Base-by-base conservation (phyloP, 768 basidiomycete species). In the Tylopilus cervinicoccineus region DNA sequence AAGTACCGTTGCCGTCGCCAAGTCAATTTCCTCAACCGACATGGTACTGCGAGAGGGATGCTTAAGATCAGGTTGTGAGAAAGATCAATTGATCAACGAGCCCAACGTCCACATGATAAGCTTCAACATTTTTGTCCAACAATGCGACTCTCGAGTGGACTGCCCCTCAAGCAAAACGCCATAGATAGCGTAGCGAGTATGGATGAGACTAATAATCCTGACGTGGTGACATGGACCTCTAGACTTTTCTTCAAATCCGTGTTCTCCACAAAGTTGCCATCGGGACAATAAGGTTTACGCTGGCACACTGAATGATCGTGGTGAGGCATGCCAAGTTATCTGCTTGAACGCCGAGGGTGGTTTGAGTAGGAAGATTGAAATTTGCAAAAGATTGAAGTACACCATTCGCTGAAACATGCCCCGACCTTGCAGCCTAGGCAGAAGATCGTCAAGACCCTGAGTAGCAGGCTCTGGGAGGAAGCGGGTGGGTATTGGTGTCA, bases 211-310 rank as follows among this genome's bases (percentile, higher is more conserved):
- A 41, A 77, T 75, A 19, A 71, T 70, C 60, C 68, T 69, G 55
- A 75, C 66, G 41, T 77, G 76, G 31, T 69, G 55, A 75, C 66
- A 40, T 77, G 76, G 31, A 78, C 69, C 50, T 76, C 72, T 1
- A 68, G 67, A 48, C 75, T 77, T 51, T 74, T 65, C 29, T 59
- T 64, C 43, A 79, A 55, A 52, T 73, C 70, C 19, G 76, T 73
- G 36, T 78, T 76, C 27, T 66, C 76, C 22, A 68, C 64, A 51
- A 78, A 77, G 55, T 78, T 74, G 17, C 78, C 72, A 54, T 79
- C 77, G 12, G 75, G 77, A 78, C 70, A 45, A 79, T 74, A 5
- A 76, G 76, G n/a, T 78, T 75, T 19, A 79, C 55, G 24, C 75
- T 74, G 1, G 75, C 76, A 58, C 76, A 69, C 53, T 78, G 76